Evolutionary conservation across 2,329 filamentous ascomycete genomes (phyloP), one percentile per base, ranked within the genome.

Genomic region (Rasamsonia emersonii): DNA sequence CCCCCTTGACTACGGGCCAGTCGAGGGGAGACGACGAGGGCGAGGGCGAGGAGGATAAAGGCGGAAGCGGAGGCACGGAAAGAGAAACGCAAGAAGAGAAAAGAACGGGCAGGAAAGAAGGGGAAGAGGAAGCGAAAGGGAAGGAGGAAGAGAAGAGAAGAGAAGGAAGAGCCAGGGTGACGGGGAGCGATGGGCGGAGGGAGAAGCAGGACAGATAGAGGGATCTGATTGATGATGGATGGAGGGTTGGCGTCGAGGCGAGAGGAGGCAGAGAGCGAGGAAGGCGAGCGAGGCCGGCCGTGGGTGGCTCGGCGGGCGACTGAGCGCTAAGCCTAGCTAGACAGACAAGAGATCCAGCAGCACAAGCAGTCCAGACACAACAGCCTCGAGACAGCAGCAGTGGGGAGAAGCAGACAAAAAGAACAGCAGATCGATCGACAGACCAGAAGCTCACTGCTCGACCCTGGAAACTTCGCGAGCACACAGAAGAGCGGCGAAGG

Each of bases 1-100:
- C 29, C 53, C 55, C 56, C 56, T 53, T 45, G 45, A 52, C 33
- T 39, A 32, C 3, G 15, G 19, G 16, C 19, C 27, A 46, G 38
- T 44, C 45, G 45, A 50, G 51, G 53, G 51, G 47, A 50, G 44
- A 51, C 30, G 23, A 18, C 10, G 20, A 33, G 32, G 23, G 17
- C 13, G 15, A 4, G 11, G 24, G 23, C 18, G 15, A 35, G 18
- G 20, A 24, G 23, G 19, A 25, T 9, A 17, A 25, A 21, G 32
- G 33, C 16, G 15, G 27, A 39, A 40, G 38, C 36, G 29, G 32
- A 31, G 34, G 35, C 25, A 37, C 41, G 42, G 43, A 32, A 40
- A 46, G 43, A 37, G 35, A 40, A 45, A 36, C 37, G 49, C 45
- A 40, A 43, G 42, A 28, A 41, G 36, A 43, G 51, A 45, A 45